Evolutionary conservation across 768 basidiomycete genomes (phyloP), one percentile per base, ranked within the genome.

Genomic region (Pleurotus djamor): DNA sequence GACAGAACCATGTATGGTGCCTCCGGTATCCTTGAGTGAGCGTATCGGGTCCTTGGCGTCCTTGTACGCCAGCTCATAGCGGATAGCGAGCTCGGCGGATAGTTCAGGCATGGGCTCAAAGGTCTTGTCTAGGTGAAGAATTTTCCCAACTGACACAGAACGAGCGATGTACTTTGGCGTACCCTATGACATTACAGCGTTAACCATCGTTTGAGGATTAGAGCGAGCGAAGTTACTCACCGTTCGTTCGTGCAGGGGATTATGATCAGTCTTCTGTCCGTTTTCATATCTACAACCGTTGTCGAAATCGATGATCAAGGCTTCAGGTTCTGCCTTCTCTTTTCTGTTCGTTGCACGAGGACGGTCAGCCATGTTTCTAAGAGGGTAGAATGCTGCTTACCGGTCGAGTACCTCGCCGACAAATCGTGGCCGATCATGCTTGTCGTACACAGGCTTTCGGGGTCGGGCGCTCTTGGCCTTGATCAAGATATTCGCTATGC

Each of bases 131-230:
- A 9, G 7, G 7, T 7, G 44, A 17, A 58, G 37, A 48, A 58
- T 6, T n/a, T 33, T 8, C 10, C 59, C 59, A 52, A 34, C 14
- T n/a, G 59, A 38, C 16, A 58, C 57, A 33, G 57, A 58, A 13
- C 57, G 57, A 14, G 57, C 17, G 48, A 58, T 58, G 4, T 41
- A 58, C 13, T 14, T 21, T 12, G 57, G 57, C 14, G 57, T 58
- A 0, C 57, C 57, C 57, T 58, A n/a, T n/a, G n/a, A n/a, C n/a
- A n/a, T n/a, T n/a, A n/a, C n/a, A n/a, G n/a, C n/a, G n/a, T n/a
- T n/a, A n/a, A n/a, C n/a, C n/a, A n/a, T n/a, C n/a, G n/a, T n/a
- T n/a, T n/a, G n/a, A n/a, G n/a, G 43, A 38, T 17, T 17, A 14
- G n/a, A 33, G 3, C 4, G 49, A 50, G 14, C 17, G 21, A 7